Conservation (phyloP, 257 asterid species). For the Orobanche coerulescens region DNA sequence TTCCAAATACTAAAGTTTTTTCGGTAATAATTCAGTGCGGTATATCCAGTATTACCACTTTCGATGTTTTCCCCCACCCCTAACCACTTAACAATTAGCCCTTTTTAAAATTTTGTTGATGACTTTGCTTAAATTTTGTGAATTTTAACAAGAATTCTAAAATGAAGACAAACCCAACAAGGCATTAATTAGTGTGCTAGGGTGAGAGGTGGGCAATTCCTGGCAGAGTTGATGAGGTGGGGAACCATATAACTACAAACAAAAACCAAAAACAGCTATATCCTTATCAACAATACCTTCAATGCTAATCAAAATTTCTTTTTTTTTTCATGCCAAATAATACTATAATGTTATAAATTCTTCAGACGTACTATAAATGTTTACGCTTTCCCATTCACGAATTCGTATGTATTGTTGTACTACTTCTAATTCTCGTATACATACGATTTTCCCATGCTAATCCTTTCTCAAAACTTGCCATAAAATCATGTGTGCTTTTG, state of each 20-base stretch:
- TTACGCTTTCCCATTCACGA: background rate
- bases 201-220: slow-evolving; percentile 40
- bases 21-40: no score
- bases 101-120: no score
- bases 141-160: slow-evolving; percentile 9
- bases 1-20: no score
- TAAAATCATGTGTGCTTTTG: background rate
- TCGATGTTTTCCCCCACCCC: no score
- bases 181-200: slow-evolving; percentile 36
- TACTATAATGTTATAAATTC: background rate
- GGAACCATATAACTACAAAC: slow-evolving; percentile 28
- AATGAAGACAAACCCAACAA: slow-evolving; percentile 25
- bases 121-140: background rate
- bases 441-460: background rate
- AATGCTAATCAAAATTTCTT: slow-evolving; percentile 20
- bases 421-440: background rate
- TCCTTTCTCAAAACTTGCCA: background rate
- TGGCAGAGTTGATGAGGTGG: slow-evolving; percentile 30
- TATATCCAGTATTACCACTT: no score
- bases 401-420: no score
- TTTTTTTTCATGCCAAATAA: background rate
- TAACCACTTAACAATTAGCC: no score
- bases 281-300: slow-evolving; percentile 29
- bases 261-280: slow-evolving; percentile 29
- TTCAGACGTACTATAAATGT: background rate